Evolutionary conservation across 2,329 filamentous ascomycete species (phyloP).

Genomic region (Aspergillus phoenicis): DNA sequence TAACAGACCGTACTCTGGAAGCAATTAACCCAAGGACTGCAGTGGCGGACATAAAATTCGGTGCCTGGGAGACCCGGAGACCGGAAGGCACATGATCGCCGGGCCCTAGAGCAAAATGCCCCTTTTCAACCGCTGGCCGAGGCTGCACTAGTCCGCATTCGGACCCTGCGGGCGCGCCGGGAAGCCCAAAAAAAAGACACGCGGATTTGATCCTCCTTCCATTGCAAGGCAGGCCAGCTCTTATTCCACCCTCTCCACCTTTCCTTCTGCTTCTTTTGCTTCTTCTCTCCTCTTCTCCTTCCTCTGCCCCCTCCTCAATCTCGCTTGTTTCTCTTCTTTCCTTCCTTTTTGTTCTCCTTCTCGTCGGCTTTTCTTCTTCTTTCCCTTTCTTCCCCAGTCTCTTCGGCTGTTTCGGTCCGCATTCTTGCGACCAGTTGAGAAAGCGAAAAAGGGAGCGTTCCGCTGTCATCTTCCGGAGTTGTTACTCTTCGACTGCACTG

Average conservation of each 20-base stretch:
- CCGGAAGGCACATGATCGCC: constrained; percentile 21
- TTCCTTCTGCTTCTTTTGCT: constrained; percentile 15
- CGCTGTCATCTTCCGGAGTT: not conserved
- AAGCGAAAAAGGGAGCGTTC: constrained; percentile 14
- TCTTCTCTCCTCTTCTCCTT: constrained; percentile 34
- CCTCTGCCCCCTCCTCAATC: constrained; percentile 19
- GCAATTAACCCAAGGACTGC: not conserved
- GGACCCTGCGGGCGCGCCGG: constrained; percentile 30
- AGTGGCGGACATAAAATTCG: not conserved
- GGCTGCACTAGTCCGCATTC: constrained; percentile 29
- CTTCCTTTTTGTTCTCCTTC: constrained; percentile 14
- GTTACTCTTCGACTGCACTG: not conserved
- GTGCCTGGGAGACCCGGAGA: constrained; percentile 9
- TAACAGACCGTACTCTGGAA: not conserved
- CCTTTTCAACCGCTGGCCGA: constrained; percentile 29
- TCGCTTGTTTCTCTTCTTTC: constrained; percentile 72
- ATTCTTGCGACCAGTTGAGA: constrained; percentile 12
- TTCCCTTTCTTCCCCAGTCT: not conserved
- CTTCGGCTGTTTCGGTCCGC: constrained; percentile 8
- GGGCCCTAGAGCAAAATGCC: constrained; percentile 15
- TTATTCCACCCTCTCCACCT: constrained; percentile 16
- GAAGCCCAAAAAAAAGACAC: constrained; percentile 19
- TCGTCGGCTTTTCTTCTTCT: constrained; percentile 19
- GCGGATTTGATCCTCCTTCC: constrained; percentile 19
- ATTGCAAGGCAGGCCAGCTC: not conserved